Percentiles rank a stretch among this genome's conserved stretches.
These are phyloP conservation scores for Diaporthe sp. DNA, from an alignment of 2,329 filamentous ascomycete species.

Conservation along the genomic window DNA sequence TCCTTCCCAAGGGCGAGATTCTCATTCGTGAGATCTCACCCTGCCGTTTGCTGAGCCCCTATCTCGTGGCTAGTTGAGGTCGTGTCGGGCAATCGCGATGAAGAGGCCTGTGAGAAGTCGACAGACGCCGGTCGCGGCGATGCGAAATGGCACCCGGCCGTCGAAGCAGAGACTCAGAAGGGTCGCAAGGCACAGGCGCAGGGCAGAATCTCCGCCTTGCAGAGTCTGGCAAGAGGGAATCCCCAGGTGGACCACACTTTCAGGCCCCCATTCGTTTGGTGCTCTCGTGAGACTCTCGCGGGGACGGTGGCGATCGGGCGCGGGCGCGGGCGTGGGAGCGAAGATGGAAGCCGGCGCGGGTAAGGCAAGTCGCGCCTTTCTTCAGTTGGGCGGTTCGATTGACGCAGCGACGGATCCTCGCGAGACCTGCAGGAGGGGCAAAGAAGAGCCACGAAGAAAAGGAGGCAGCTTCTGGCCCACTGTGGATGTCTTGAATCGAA, in stretches of 20 bases:
- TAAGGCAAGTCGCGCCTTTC: conserved; percentile 26
- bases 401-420: conserved; percentile 1
- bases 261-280: conserved; percentile 22
- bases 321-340: not conserved
- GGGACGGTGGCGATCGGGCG: conserved; percentile 9
- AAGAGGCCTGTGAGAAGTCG: not conserved
- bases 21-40: conserved; percentile 42
- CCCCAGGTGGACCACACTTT: conserved; percentile 20
- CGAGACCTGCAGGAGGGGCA: conserved; percentile 1
- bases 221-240: conserved; percentile 9
- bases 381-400: conserved; percentile 26
- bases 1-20: conserved; percentile 40
- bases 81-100: not conserved
- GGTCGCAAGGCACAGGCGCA: conserved; percentile 29
- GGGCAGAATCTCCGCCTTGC: not conserved
- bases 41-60: conserved; percentile 34
- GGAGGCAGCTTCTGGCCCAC: conserved; percentile 1
- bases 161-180: not conserved
- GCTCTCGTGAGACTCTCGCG: not conserved
- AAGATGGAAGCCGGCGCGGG: not conserved
- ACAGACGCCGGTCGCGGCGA: conserved; percentile 22
- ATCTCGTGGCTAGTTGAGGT: not conserved
- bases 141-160: conserved; percentile 13
- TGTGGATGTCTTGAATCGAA: conserved; percentile 16
- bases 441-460: not conserved